Conservation (phyloP, 345 rosid species). For the Moricandia moricandioides region DNA sequence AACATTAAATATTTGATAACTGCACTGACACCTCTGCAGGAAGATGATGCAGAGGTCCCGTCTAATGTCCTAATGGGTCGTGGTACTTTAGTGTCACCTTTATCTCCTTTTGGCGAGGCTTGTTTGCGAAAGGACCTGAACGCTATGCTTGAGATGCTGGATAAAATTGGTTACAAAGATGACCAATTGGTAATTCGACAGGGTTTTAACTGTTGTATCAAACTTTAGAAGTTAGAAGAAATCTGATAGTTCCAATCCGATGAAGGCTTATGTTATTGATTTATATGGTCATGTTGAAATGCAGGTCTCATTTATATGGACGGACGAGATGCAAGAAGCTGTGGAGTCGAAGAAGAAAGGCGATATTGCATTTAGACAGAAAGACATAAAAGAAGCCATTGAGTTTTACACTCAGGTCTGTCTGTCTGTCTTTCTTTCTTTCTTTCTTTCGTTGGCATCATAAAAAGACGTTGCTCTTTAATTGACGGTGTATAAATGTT, state of each 20-base stretch:
- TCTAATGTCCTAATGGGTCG: conserved; percentile 74
- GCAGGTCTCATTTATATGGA: conserved; percentile 91
- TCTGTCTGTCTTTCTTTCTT: not conserved
- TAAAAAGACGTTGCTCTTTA: conserved; percentile 10
- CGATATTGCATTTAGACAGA: conserved; percentile 68
- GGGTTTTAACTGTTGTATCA: conserved; percentile 19
- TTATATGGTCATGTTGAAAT: conserved; percentile 7
- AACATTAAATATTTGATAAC: conserved; percentile 64
- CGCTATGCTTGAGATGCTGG: conserved; percentile 75
- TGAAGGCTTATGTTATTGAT: not conserved
- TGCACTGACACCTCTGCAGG: conserved; percentile 75
- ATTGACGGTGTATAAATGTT: conserved; percentile 8
- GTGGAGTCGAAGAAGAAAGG: conserved; percentile 81
- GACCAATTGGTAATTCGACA: conserved; percentile 73
- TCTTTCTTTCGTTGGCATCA: not conserved
- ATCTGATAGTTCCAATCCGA: not conserved
- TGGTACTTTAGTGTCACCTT: not conserved
- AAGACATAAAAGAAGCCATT: conserved; percentile 60
- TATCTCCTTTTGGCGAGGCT: conserved; percentile 85
- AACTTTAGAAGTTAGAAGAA: not conserved
- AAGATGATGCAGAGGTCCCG: conserved; percentile 68
- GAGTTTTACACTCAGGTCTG: conserved; percentile 74
- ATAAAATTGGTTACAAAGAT: conserved; percentile 75
- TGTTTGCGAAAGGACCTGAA: conserved; percentile 71
- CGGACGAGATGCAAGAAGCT: conserved; percentile 83